Conservation (phyloP, 257 asterid genomes). For the Scutellaria barbata region DNA sequence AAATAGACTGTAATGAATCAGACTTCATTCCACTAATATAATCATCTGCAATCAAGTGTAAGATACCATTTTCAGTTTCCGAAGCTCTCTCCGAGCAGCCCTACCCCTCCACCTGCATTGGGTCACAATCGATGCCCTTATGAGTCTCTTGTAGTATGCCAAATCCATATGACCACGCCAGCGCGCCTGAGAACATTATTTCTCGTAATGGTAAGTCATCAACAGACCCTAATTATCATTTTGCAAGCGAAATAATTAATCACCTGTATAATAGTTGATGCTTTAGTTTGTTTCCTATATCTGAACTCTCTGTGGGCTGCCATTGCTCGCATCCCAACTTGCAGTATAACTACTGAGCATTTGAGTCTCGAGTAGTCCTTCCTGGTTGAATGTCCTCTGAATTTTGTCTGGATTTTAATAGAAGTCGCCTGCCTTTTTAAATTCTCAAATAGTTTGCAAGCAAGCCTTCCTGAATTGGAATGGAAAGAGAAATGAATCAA, state of each 20-base stretch:
- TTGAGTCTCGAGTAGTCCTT: conserved; percentile 60
- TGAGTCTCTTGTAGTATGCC: conserved; percentile 75
- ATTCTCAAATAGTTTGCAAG: conserved; percentile 58
- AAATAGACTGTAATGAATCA: background rate
- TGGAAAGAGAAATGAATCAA: conserved; percentile 4
- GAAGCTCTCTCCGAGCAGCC: conserved; percentile 79
- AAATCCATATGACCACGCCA: conserved; percentile 79
- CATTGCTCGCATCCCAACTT: conserved; percentile 84
- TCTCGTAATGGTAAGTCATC: conserved; percentile 36
- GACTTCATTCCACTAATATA: background rate
- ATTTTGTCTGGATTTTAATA: conserved; percentile 73
- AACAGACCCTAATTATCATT: background rate
- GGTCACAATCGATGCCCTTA: conserved; percentile 67
- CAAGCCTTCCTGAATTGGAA: conserved; percentile 68
- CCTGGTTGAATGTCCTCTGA: conserved; percentile 77
- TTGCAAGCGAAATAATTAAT: conserved; percentile 35
- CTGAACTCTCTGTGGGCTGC: conserved; percentile 71
- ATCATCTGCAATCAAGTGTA: conserved; percentile 20
- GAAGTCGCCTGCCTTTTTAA: conserved; percentile 81
- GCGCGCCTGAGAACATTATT: conserved; percentile 62
- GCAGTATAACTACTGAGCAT: conserved; percentile 60
- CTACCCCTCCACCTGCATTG: conserved; percentile 95
- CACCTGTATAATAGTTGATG: conserved; percentile 80
- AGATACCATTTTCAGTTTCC: conserved; percentile 81
- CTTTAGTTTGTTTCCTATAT: conserved; percentile 67